Percentiles rank a stretch among this genome's conserved stretches.
These are phyloP conservation scores for Aulographum hederae DNA, from an alignment of 2,329 filamentous ascomycete genomes.

Conservation along the genomic window DNA sequence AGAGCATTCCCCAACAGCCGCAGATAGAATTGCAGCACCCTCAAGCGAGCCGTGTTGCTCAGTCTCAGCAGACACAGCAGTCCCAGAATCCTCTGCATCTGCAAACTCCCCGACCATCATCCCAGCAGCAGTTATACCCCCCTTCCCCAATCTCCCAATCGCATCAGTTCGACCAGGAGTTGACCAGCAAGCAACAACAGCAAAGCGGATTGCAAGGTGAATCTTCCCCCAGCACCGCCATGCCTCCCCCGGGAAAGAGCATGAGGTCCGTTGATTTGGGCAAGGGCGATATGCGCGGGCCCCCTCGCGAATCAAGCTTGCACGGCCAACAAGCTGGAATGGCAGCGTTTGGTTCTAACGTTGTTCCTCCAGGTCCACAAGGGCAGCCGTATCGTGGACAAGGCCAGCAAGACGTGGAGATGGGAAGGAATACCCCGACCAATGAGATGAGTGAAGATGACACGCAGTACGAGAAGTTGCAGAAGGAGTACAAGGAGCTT, in stretches of 20 bases:
- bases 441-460: constrained; percentile 24
- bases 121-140: constrained; percentile 2
- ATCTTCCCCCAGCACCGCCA: too few relatives aligned
- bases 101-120: constrained; percentile 1
- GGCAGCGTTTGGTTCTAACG: constrained; percentile 23
- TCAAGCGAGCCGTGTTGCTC: constrained; percentile 13
- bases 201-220: too few relatives aligned
- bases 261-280: too few relatives aligned
- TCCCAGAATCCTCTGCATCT: constrained; percentile 3
- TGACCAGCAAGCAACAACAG: too few relatives aligned
- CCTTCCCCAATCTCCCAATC: constrained; percentile 3
- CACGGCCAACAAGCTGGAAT: too few relatives aligned
- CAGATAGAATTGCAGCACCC: constrained; percentile 14
- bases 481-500: constrained; percentile 31
- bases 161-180: constrained; percentile 1
- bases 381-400: constrained; percentile 22
- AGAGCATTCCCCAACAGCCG: too few relatives aligned
- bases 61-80: constrained; percentile 11
- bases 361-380: constrained; percentile 25
- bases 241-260: too few relatives aligned
- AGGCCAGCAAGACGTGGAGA: constrained; percentile 14
- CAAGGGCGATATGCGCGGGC: too few relatives aligned
- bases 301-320: too few relatives aligned
- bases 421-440: constrained; percentile 23
- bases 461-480: constrained; percentile 19